Evolutionary conservation across 805 yeast species (phyloP).

Genomic region (Kluyveromyces lactis): DNA sequence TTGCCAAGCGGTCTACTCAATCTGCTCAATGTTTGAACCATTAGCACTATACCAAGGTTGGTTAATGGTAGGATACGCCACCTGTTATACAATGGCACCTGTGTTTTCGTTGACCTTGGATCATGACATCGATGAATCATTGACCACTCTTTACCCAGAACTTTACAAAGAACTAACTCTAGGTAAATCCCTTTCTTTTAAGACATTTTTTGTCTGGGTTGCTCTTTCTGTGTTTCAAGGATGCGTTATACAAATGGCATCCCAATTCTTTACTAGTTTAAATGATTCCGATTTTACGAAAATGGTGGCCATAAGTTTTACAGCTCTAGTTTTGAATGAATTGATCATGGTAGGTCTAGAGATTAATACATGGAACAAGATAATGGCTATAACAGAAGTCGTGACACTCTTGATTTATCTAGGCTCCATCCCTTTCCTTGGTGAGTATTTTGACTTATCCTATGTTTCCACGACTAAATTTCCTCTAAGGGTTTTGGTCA

Average conservation of each 20-base stretch:
- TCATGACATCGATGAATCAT: conserved; percentile 80
- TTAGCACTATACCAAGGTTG: conserved; percentile 92
- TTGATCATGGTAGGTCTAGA: conserved; percentile 89
- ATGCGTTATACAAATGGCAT: conserved; percentile 65
- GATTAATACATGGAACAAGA: conserved; percentile 82
- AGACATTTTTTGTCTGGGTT: conserved; percentile 88
- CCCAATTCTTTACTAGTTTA: conserved; percentile 70
- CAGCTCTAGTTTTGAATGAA: conserved; percentile 76
- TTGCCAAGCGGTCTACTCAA: conserved; percentile 89
- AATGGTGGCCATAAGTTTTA: conserved; percentile 83
- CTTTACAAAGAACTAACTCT: conserved; percentile 84
- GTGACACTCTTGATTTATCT: conserved; percentile 60
- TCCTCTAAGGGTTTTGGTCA: conserved; percentile 59
- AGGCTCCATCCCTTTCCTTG: conserved; percentile 71
- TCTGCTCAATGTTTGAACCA: conserved; percentile 84
- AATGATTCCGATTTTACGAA: conserved; percentile 43
- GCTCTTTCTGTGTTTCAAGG: conserved; percentile 90
- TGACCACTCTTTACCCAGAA: conserved; percentile 90
- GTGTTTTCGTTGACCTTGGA: conserved; percentile 90
- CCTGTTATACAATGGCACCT: conserved; percentile 96
- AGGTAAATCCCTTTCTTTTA: conserved; percentile 79
- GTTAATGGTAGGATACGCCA: conserved; percentile 97
- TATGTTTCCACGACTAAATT: conserved; percentile 53
- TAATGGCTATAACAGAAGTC: conserved; percentile 66
- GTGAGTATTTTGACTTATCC: conserved; percentile 75